Conservation (phyloP, 1,284 basidiomycete species). For the Peniophora sp. region DNA sequence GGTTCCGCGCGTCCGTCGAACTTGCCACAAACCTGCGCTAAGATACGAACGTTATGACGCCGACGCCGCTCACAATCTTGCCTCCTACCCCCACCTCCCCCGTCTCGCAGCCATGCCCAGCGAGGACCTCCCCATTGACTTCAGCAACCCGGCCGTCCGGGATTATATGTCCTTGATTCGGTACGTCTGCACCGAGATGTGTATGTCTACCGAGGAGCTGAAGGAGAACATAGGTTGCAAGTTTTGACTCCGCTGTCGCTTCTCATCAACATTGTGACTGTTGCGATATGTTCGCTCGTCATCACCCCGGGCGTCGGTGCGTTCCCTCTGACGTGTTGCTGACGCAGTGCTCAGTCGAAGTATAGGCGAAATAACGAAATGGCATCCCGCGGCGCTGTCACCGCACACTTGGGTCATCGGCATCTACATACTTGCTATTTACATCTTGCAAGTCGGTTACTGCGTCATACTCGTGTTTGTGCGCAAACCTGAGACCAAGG, state of each 20-base stretch:
- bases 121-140: slow-evolving; percentile 32
- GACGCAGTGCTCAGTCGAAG: neutral
- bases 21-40: too few relatives aligned
- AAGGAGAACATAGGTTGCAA: slow-evolving; percentile 44
- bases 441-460: slow-evolving; percentile 72
- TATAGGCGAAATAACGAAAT: slow-evolving; percentile 43
- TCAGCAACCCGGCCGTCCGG: slow-evolving; percentile 39
- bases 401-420: slow-evolving; percentile 35
- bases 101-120: slow-evolving; percentile 1
- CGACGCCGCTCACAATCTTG: neutral
- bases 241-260: slow-evolving; percentile 73
- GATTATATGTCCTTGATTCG: slow-evolving; percentile 52
- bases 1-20: too few relatives aligned
- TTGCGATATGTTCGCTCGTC: slow-evolving; percentile 48
- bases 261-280: slow-evolving; percentile 59
- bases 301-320: slow-evolving; percentile 47
- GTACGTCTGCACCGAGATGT: slow-evolving; percentile 13
- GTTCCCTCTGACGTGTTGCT: slow-evolving; percentile 6
- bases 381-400: slow-evolving; percentile 66
- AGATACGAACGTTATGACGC: too few relatives aligned
- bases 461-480: slow-evolving; percentile 69
- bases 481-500: slow-evolving; percentile 76
- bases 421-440: slow-evolving; percentile 52
- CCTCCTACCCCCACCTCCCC: neutral
- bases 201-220: neutral